Evolutionary conservation across 2,329 filamentous ascomycete species (phyloP).

Genomic region (Diaporthe nobilis): DNA sequence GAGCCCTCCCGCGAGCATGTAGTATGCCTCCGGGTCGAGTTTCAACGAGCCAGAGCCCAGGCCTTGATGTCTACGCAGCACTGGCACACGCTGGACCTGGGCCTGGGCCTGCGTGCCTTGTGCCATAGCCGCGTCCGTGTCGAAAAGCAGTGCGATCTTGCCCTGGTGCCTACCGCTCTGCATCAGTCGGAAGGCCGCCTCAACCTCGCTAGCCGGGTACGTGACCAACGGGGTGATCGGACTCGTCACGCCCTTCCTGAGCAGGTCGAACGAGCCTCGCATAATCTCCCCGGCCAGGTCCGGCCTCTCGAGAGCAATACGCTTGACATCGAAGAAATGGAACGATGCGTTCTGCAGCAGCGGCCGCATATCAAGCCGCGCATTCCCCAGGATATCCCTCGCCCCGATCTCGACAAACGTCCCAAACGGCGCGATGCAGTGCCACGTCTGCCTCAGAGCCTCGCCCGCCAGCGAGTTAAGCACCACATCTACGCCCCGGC

Average conservation of each 20-base stretch:
- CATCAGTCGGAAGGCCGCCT: slow-evolving; percentile 55
- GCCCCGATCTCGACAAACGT: slow-evolving; percentile 37
- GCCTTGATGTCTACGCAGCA: background rate
- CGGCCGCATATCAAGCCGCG: background rate
- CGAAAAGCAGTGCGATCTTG: slow-evolving; percentile 54
- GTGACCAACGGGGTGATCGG: background rate
- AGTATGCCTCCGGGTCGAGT: slow-evolving; percentile 20
- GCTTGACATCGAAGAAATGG: background rate
- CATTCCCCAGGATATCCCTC: background rate
- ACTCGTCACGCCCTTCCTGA: background rate
- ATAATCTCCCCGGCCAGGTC: slow-evolving; percentile 35
- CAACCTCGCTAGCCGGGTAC: slow-evolving; percentile 33
- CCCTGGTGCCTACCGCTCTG: slow-evolving; percentile 58
- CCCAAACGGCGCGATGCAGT: slow-evolving; percentile 36
- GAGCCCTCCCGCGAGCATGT: slow-evolving; percentile 26
- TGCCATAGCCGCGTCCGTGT: slow-evolving; percentile 37
- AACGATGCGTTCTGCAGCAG: background rate
- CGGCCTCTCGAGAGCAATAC: background rate
- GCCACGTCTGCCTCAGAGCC: slow-evolving; percentile 19
- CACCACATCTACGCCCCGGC: slow-evolving; percentile 49
- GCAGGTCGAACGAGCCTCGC: slow-evolving; percentile 31
- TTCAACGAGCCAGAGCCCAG: background rate
- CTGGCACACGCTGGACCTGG: slow-evolving; percentile 31
- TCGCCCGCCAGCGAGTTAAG: slow-evolving; percentile 14
- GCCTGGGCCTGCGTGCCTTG: slow-evolving; percentile 53